Conservation (phyloP, 768 basidiomycete species). For the Terana coerulea region DNA sequence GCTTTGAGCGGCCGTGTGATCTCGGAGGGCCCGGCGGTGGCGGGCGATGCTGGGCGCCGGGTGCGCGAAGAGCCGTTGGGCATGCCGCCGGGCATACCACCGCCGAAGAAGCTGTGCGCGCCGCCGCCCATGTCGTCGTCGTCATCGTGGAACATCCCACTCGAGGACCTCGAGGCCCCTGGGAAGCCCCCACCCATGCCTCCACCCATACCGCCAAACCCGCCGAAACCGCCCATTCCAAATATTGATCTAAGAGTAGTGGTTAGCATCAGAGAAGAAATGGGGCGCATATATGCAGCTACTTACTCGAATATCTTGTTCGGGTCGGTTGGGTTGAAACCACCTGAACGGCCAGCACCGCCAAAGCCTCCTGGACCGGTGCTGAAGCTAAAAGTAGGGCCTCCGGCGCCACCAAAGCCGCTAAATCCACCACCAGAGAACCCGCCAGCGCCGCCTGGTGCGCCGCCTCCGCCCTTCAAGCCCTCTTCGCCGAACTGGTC, state of each 20-base stretch:
- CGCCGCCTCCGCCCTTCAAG: slow-evolving; percentile 65
- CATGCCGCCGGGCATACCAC: slow-evolving; percentile 58
- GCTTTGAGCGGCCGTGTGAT: slow-evolving; percentile 82
- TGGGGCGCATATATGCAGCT: background rate
- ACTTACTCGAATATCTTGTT: slow-evolving; percentile 87
- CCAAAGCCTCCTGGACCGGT: slow-evolving; percentile 20
- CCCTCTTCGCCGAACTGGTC: slow-evolving; percentile 97
- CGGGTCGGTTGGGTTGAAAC: slow-evolving; percentile 79
- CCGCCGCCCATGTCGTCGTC: slow-evolving; percentile 44
- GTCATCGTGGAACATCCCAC: slow-evolving; percentile 28
- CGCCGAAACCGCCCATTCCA: slow-evolving; percentile 37
- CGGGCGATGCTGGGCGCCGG: slow-evolving; percentile 29
- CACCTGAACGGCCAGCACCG: slow-evolving; percentile 30
- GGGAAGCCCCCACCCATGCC: slow-evolving; percentile 13
- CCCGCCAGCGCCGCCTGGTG: slow-evolving; percentile 48
- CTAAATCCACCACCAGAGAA: slow-evolving; percentile 35
- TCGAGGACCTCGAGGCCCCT: background rate
- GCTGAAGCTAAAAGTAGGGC: slow-evolving; percentile 24
- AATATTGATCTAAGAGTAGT: slow-evolving; percentile 52
- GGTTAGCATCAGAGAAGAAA: background rate
- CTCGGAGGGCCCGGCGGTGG: slow-evolving; percentile 51
- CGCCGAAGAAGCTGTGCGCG: slow-evolving; percentile 42
- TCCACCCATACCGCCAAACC: slow-evolving; percentile 32
- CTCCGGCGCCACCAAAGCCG: slow-evolving; percentile 20
- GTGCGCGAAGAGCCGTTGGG: slow-evolving; percentile 31